Percentiles rank a stretch among this genome's conserved stretches.
Evolutionary conservation across 352 stramenopile species (phyloP).

Genomic region (Phytophthora pistaciae): DNA sequence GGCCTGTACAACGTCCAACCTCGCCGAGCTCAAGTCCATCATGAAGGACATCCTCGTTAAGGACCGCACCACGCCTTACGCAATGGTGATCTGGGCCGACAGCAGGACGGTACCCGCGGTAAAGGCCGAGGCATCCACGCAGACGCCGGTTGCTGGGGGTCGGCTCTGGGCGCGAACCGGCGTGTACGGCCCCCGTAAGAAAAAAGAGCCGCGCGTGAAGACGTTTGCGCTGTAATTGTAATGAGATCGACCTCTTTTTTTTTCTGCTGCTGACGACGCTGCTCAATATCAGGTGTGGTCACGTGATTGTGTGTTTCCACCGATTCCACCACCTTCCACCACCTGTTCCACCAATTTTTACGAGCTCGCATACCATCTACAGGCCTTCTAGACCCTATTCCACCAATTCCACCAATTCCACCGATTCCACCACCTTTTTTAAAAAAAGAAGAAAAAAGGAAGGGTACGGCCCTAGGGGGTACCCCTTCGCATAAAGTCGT

Average conservation of each 20-base stretch:
- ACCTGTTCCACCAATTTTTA: too few relatives aligned
- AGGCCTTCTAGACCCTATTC: too few relatives aligned
- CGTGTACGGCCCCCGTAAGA: background rate
- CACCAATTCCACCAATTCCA: too few relatives aligned
- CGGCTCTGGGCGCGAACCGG: background rate
- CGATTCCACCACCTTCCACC: too few relatives aligned
- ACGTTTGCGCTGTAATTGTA: background rate
- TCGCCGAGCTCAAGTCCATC: background rate
- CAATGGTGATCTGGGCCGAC: background rate
- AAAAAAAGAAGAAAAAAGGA: too few relatives aligned
- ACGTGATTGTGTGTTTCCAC: too few relatives aligned
- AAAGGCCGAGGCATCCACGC: too few relatives aligned
- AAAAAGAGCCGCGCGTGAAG: background rate
- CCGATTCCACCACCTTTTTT: background rate
- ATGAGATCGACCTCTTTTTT: background rate
- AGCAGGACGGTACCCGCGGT: too few relatives aligned
- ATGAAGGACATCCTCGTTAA: conserved; percentile 26
- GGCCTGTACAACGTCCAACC: conserved; percentile 15
- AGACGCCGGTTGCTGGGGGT: background rate
- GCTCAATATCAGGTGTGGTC: too few relatives aligned
- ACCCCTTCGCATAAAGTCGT: background rate
- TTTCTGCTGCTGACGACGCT: background rate
- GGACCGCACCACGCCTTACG: background rate
- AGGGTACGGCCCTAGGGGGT: background rate
- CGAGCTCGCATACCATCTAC: too few relatives aligned